Percentiles rank a stretch among this genome's conserved stretches.
These are phyloP conservation scores for Globisporangium spiculum DNA, from an alignment of 352 stramenopile genomes.

Conservation along the genomic window DNA sequence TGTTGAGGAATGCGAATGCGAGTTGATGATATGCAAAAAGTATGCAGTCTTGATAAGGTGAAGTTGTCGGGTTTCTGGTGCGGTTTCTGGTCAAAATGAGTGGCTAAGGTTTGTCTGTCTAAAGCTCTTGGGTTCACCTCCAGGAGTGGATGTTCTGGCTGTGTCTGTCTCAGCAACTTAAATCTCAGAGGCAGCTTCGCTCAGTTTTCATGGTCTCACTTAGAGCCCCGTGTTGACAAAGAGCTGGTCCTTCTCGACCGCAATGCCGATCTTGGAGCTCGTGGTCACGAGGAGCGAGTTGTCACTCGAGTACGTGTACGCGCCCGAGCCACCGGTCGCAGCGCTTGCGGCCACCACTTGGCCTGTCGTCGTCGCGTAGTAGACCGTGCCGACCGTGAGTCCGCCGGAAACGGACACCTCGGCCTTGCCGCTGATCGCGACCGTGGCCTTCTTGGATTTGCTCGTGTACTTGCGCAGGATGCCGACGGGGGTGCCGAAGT, in stretches of 20 bases:
- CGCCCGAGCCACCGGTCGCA: constrained; percentile 2
- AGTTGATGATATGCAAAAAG: neutral
- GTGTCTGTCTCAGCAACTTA: neutral
- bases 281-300: constrained; percentile 41
- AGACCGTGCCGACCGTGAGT: constrained; percentile 28
- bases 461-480: constrained; percentile 38
- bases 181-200: neutral
- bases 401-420: constrained; percentile 30
- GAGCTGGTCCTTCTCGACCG: constrained; percentile 45
- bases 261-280: constrained; percentile 54
- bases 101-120: neutral
- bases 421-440: constrained; percentile 35
- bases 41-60: neutral
- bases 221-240: constrained; percentile 57
- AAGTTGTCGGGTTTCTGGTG: neutral
- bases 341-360: constrained; percentile 16
- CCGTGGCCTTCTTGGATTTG: constrained; percentile 20
- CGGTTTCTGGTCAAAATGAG: neutral
- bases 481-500: constrained; percentile 41
- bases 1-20: neutral
- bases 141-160: no score
- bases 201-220: constrained; percentile 2
- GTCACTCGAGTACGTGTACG: constrained; percentile 38
- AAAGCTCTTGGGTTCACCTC: neutral
- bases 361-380: constrained; percentile 64